Evolutionary conservation across 345 rosid genomes (phyloP).

Genomic region (Murraya koenigii): DNA sequence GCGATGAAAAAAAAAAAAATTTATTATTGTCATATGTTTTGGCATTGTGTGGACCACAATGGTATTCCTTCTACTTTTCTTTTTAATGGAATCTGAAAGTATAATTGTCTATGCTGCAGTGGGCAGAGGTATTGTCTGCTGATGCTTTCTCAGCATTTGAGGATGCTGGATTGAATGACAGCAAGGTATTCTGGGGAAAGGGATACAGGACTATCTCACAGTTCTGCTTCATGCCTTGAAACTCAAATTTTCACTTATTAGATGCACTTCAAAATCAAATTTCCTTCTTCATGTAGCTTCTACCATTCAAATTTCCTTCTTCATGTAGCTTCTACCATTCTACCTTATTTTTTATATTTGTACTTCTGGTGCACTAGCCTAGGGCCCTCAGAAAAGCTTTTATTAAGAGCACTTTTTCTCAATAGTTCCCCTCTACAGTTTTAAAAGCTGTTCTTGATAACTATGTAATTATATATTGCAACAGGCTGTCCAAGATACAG

Average conservation of each 20-base stretch:
- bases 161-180: slow-evolving; percentile 79
- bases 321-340: neutral
- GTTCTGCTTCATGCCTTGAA: neutral
- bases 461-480: slow-evolving; percentile 2
- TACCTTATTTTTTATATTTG: neutral
- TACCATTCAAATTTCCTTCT: neutral
- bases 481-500: slow-evolving; percentile 87
- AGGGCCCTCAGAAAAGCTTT: neutral
- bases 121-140: slow-evolving; percentile 96
- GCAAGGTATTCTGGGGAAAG: slow-evolving; percentile 47
- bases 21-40: neutral
- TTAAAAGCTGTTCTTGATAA: neutral
- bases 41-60: neutral
- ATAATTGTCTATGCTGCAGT: slow-evolving; percentile 49
- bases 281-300: neutral
- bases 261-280: neutral
- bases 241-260: neutral
- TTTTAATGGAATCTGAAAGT: slow-evolving; percentile 22
- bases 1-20: neutral
- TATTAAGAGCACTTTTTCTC: neutral
- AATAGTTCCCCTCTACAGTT: neutral
- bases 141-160: slow-evolving; percentile 98
- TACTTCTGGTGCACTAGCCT: neutral
- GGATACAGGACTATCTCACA: slow-evolving; percentile 1
- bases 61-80: slow-evolving; percentile 1